phyloP scores from a whole-genome alignment of 139 green algal genomes.

The Chlorella ohadii region DNA sequence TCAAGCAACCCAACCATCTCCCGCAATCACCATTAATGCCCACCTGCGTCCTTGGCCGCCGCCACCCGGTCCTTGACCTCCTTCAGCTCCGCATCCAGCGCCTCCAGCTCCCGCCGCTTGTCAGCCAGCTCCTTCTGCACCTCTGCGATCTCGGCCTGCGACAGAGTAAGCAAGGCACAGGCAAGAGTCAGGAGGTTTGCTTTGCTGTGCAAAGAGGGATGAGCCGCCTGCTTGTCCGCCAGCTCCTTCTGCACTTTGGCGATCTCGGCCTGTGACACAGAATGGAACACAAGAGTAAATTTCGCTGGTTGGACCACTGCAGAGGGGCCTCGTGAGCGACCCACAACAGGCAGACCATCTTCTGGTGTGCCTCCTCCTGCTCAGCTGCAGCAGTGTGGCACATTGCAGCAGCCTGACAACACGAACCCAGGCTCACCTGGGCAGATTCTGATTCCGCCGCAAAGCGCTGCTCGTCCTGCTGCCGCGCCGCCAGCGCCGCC shows the following conservation, averaged over 20 bases:
- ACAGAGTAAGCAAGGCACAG: neutral
- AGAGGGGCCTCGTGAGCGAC: too few relatives aligned
- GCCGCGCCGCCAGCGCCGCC: constrained; percentile 26
- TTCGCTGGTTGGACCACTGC: too few relatives aligned
- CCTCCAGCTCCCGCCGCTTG: constrained; percentile 20
- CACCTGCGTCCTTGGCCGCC: constrained; percentile 13
- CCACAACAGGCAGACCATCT: too few relatives aligned
- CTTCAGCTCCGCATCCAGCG: constrained; percentile 24
- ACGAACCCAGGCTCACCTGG: neutral
- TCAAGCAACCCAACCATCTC: too few relatives aligned
- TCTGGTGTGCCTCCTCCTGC: too few relatives aligned
- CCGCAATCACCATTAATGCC: too few relatives aligned
- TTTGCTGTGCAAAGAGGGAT: too few relatives aligned
- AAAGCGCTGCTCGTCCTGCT: constrained; percentile 19
- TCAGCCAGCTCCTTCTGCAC: constrained; percentile 42
- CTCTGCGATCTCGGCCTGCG: constrained; percentile 32
- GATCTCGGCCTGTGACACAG: constrained; percentile 26
- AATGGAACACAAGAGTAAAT: too few relatives aligned
- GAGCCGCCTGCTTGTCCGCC: constrained; percentile 18
- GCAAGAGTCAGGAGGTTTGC: too few relatives aligned
- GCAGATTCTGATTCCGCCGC: neutral
- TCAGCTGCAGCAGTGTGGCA: too few relatives aligned
- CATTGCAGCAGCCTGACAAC: too few relatives aligned
- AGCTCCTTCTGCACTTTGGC: constrained; percentile 41
- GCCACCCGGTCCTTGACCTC: constrained; percentile 44